phyloP scores from a whole-genome alignment of 164 flowering plant species.

The Vitis cinerea region DNA sequence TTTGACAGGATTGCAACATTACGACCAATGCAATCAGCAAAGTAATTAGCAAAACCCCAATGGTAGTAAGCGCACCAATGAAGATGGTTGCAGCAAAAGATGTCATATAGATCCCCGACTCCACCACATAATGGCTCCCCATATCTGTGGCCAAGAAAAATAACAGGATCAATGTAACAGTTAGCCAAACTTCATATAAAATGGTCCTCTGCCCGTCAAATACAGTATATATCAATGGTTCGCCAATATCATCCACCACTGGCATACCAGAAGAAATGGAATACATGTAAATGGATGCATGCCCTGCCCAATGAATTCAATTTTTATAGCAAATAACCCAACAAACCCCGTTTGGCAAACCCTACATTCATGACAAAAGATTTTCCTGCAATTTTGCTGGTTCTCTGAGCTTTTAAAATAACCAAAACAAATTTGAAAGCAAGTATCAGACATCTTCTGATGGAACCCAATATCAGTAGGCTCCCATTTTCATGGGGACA shows the following conservation, averaged over 20 bases:
- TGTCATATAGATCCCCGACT: conserved; percentile 56
- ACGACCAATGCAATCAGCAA: conserved; percentile 46
- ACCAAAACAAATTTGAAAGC: too few relatives aligned
- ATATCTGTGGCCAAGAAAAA: conserved; percentile 28
- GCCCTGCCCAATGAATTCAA: neutral
- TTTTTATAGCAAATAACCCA: neutral
- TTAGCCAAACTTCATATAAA: too few relatives aligned
- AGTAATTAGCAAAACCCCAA: conserved; percentile 48
- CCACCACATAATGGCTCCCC: conserved; percentile 46
- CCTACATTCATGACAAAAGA: neutral
- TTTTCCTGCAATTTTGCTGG: neutral
- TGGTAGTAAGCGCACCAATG: conserved; percentile 43
- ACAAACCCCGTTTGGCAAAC: neutral
- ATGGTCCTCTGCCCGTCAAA: too few relatives aligned
- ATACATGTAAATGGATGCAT: neutral
- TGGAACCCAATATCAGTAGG: too few relatives aligned
- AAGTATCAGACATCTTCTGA: too few relatives aligned
- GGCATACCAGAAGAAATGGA: too few relatives aligned
- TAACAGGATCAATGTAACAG: neutral
- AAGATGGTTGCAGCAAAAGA: conserved; percentile 65
- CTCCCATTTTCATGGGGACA: too few relatives aligned
- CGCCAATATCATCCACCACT: too few relatives aligned
- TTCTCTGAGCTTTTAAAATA: neutral
- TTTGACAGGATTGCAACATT: conserved; percentile 65
- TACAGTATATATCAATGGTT: too few relatives aligned